Base-by-base conservation (phyloP, 2,329 filamentous ascomycete genomes). In the Aschersonia sp. region DNA sequence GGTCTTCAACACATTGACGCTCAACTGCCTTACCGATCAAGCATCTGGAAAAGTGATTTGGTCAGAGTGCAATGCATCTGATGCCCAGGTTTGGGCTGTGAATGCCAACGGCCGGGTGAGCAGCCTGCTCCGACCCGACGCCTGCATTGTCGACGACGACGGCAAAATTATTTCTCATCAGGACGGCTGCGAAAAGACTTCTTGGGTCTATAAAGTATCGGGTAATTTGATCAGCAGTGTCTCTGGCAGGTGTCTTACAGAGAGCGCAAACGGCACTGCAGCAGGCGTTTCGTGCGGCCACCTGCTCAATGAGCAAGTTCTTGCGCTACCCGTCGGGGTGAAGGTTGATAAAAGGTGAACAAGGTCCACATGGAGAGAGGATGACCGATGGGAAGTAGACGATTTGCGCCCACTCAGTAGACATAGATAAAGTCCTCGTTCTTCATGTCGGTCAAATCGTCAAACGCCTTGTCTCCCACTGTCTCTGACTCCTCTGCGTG, bases 351-450 rank as follows among this genome's bases (percentile, higher is more conserved):
- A 4, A 22, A 22, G 22, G 22, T 22, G 22, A 22, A 22, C 22
- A 22, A 22, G 22, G 22, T 22, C 22, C 2, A 22, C 22, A 22
- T 22, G 22, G 2, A 22, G 22, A 22, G 22, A 22, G 22, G 22
- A 22, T 22, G 22, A 22, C 22, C 22, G 22, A 22, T 22, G 22
- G 22, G 22, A 22, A 22, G 22, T 22, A 2, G 22, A 22, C 22
- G 22, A 22, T 22, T 22, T 22, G 35, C 35, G 35, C 35, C 4
- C 35, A 2, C 8, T 37, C 53, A 67, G 50, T 66, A 66, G 7
- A 80, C 68, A 57, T 76, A 80, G 42, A 79, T 72, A 53, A 80
- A 81, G 49, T 80, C 75, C 58, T 80, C 75, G 53, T 80, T 80
- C 58, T 71, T 64, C 53, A 73, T 58, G 56, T 80, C 76, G 14